phyloP scores from a whole-genome alignment of 228 moss, liverwort and hornwort genomes.

The Sphagnum fallax region DNA sequence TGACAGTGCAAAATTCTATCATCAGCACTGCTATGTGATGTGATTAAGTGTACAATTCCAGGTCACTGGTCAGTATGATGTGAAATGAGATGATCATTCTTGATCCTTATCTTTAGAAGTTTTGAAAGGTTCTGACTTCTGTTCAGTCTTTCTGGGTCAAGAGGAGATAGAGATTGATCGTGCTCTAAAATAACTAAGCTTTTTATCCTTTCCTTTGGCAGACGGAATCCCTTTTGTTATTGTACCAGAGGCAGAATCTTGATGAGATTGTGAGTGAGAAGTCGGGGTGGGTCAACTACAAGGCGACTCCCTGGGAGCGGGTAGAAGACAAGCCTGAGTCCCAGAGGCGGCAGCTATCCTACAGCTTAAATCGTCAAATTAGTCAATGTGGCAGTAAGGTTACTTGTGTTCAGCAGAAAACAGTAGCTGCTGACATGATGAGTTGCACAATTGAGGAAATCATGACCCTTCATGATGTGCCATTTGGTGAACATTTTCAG shows the following conservation, averaged over 20 bases:
- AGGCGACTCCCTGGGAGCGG: constrained; percentile 52
- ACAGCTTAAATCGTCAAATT: constrained; percentile 52
- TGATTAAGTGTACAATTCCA: too few species aligned
- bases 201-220: constrained; percentile 5
- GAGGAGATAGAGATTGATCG: too few species aligned
- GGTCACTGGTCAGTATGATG: too few species aligned
- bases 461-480: constrained; percentile 73
- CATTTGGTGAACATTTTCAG: constrained; percentile 79
- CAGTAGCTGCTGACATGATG: constrained; percentile 29
- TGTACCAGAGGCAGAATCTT: constrained; percentile 23
- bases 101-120: too few species aligned
- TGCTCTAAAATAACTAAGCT: too few species aligned
- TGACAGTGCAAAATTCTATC: too few species aligned
- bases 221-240: constrained; percentile 17
- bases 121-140: too few species aligned
- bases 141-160: too few species aligned
- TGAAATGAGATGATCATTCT: too few species aligned
- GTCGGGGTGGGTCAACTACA: constrained; percentile 52
- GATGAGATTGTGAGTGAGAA: constrained; percentile 63
- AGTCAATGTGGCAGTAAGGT: constrained; percentile 74
- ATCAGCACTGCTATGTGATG: too few species aligned
- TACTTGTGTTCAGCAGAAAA: constrained; percentile 56
- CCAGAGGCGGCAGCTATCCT: constrained; percentile 60
- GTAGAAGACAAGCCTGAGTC: constrained; percentile 40
- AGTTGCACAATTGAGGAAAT: constrained; percentile 46